Base-by-base conservation (phyloP, 306 rosid species). In the Albizia julibrissin region DNA sequence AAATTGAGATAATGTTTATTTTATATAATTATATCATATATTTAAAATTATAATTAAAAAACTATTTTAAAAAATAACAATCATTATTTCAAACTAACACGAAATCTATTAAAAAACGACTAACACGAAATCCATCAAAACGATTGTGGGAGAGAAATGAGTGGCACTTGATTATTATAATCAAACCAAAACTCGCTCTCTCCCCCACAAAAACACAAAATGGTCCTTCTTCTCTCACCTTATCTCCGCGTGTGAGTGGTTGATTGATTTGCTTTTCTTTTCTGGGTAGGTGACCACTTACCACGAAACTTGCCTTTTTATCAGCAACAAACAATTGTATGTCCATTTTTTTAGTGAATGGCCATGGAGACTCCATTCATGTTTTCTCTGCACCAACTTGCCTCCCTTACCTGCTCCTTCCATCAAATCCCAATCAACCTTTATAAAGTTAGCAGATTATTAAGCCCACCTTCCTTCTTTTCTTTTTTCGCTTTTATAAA, bases 211-310 rank as follows among this genome's bases (percentile, higher is more conserved):
- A 47, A 47, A 14, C 52, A 13, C 37, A 11, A 21, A 16, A 39
- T 68, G 73, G 73, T 4, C 49, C 49, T 19, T 19, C 13, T 8
- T 8, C 22, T 31, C n/a, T n/a, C n/a, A n/a, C n/a, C n/a, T n/a
- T n/a, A n/a, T n/a, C n/a, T n/a, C n/a, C n/a, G n/a, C n/a, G n/a
- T n/a, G n/a, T n/a, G n/a, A n/a, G n/a, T 31, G 70, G 10, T 8
- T 58, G 49, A 8, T 47, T 47, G 54, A 47, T 50, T 43, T 15
- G n/a, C 58, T 18, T 19, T 50, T 50, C 73, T 68, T 21, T 69
- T 21, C 29, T 69, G 27, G 50, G 73, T 69, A 39, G 54, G 74
- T 70, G 54, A 70, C 74, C 74, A 70, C 73, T 69, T 21, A 9
- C 50, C 73, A 69, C 29, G 7, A 22, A 29, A n/a, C 47, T 10